Base-by-base conservation (phyloP, 176 grass and related monocot genomes). In the Chloris gayana region DNA sequence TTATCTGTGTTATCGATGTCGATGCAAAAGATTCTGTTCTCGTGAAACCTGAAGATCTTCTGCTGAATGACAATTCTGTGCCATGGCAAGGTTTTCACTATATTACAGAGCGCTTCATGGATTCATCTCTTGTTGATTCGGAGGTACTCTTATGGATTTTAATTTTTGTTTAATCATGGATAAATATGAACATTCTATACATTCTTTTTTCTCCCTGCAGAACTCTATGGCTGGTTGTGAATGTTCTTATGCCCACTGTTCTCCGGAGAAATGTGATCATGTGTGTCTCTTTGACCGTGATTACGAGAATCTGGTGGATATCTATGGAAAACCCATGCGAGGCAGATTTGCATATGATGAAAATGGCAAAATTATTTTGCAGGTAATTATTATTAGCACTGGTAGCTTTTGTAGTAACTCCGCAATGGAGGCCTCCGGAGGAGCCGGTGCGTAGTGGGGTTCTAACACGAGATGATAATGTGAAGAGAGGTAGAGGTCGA, bases 21-120 rank as follows among this genome's bases (percentile, higher is more conserved):
- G 74, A 95, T 69, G 75, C 93, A 72, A 93, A 87, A 68, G 84
- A 87, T 85, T 93, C 50, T 85, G 59, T 89, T 9, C 14, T 59
- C 64, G 24, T 72, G 65, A 88, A 83, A 69, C 66, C 76, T 78
- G 81, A 79, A 69, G 86, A 84, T 42, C 58, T 70, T 69, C 18
- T 81, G 46, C 70, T 35, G 37, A 37, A 57, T 86, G 78, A 33
- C 34, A 78, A 76, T 70, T 80, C n/a, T 63, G 70, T 91, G 75
- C 96, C 96, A 60, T 99, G 96, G 92, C 80, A 93, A 84, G 84
- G 71, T 80, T 95, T 95, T 69, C 82, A 81, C 6, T 99, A 99
- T 59, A 69, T 91, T 65, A 93, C 92, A 76, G 73, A 88, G 33
- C 86, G 88, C 53, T 70, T 93, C 64, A 57, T 93, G 78, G 88